phyloP scores from a whole-genome alignment of 495 filamentous ascomycete species.

The Cetradonia linearis region DNA sequence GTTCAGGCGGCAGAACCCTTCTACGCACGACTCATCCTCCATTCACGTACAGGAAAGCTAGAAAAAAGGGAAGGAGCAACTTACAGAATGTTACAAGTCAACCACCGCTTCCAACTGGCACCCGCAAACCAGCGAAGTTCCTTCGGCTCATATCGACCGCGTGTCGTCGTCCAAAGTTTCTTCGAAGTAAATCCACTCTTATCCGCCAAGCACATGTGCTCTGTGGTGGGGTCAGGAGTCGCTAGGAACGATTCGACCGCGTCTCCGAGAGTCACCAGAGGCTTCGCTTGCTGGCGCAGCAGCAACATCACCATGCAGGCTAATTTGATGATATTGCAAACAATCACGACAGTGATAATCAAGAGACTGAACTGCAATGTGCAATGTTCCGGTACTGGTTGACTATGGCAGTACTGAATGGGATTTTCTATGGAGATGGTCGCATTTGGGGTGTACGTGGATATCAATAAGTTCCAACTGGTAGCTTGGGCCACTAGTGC shows the following conservation, averaged over 20 bases:
- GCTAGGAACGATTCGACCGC: constrained; percentile 18
- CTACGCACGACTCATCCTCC: neutral
- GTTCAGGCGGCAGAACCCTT: neutral
- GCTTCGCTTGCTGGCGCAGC: constrained; percentile 11
- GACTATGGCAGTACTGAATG: constrained; percentile 33
- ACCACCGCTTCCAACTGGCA: constrained; percentile 20
- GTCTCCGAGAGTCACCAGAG: constrained; percentile 21
- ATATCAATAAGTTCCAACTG: no score
- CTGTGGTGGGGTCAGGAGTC: constrained; percentile 1
- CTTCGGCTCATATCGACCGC: neutral
- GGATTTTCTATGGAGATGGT: no score
- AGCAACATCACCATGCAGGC: constrained; percentile 27
- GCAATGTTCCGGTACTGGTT: constrained; percentile 28
- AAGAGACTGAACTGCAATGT: constrained; percentile 33
- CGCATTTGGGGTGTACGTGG: no score
- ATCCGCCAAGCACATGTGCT: constrained; percentile 3
- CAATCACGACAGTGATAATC: constrained; percentile 34
- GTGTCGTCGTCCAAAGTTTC: neutral
- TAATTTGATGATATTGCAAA: constrained; percentile 31
- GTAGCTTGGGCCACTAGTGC: neutral
- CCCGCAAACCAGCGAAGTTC: constrained; percentile 13
- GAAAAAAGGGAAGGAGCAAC: neutral
- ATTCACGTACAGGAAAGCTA: neutral
- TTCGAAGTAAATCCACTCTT: neutral
- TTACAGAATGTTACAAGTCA: constrained; percentile 24